These are phyloP conservation scores for Pueraria montana DNA, from an alignment of 306 rosid genomes.

Conservation along the genomic window DNA sequence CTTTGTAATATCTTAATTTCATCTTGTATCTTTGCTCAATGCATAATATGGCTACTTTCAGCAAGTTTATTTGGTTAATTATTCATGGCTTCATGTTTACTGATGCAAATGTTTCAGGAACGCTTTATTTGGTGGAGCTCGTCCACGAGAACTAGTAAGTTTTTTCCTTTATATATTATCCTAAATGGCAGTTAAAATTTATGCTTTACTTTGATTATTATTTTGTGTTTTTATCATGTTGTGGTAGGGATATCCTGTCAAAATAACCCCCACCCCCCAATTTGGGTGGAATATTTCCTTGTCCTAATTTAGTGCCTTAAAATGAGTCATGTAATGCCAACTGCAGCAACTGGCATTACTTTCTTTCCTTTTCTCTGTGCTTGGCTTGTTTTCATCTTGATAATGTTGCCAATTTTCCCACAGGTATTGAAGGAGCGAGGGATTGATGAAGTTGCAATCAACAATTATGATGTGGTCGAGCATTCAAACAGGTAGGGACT, in stretches of 20 bases:
- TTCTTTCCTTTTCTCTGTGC: not conserved
- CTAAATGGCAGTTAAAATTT: constrained; percentile 31
- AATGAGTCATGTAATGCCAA: constrained; percentile 23
- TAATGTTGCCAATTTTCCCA: constrained; percentile 39
- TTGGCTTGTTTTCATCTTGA: constrained; percentile 42
- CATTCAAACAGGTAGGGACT: constrained; percentile 69
- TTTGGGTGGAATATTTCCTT: not conserved
- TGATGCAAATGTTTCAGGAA: constrained; percentile 71
- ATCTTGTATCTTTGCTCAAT: constrained; percentile 22
- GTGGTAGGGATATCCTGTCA: not conserved
- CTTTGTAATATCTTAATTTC: constrained; percentile 31
- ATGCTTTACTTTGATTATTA: not conserved
- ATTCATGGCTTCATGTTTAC: constrained; percentile 22
- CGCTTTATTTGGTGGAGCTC: constrained; percentile 95
- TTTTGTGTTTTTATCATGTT: not conserved
- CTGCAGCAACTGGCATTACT: not conserved
- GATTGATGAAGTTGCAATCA: constrained; percentile 66
- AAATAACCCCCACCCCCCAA: not conserved
- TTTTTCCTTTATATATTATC: constrained; percentile 14
- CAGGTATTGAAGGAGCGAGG: constrained; percentile 99
- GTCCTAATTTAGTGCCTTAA: constrained; percentile 18
- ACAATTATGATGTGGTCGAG: constrained; percentile 65
- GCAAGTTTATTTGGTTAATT: constrained; percentile 30
- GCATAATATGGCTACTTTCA: constrained; percentile 29
- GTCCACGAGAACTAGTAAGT: constrained; percentile 95